Conservation (phyloP, 345 rosid species). For the Euphorbia peplus region DNA sequence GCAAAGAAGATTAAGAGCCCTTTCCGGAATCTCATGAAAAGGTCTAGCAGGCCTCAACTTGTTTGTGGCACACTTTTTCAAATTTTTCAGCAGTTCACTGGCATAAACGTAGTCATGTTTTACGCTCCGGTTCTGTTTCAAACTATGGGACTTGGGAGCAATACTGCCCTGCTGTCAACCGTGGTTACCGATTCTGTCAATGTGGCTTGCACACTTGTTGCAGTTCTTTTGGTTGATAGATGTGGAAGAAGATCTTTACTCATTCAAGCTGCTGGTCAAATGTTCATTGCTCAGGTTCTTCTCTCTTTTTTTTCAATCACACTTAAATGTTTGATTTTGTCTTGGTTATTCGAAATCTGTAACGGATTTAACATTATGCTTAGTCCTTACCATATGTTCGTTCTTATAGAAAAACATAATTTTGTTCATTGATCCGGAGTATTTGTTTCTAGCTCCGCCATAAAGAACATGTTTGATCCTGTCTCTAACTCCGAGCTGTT, state of each 20-base stretch:
- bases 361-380: too few species aligned
- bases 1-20: constrained; percentile 46
- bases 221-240: constrained; percentile 30
- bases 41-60: constrained; percentile 40
- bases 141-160: constrained; percentile 43
- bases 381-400: too few species aligned
- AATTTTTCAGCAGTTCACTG: constrained; percentile 67
- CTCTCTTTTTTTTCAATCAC: too few species aligned
- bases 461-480: too few species aligned
- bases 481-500: too few species aligned
- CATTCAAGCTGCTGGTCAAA: constrained; percentile 29
- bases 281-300: constrained; percentile 32
- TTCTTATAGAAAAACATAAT: too few species aligned
- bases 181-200: constrained; percentile 38
- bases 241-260: constrained; percentile 39
- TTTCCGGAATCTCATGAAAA: constrained; percentile 36
- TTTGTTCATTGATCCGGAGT: too few species aligned
- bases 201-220: constrained; percentile 24
- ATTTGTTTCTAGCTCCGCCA: too few species aligned
- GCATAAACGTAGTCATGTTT: constrained; percentile 56
- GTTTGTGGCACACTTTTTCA: constrained; percentile 47
- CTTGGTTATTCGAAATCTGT: too few species aligned
- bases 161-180: constrained; percentile 42
- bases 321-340: too few species aligned
- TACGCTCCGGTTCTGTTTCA: constrained; percentile 55